Conservation (phyloP, 345 rosid species). For the Acer yangbiense region DNA sequence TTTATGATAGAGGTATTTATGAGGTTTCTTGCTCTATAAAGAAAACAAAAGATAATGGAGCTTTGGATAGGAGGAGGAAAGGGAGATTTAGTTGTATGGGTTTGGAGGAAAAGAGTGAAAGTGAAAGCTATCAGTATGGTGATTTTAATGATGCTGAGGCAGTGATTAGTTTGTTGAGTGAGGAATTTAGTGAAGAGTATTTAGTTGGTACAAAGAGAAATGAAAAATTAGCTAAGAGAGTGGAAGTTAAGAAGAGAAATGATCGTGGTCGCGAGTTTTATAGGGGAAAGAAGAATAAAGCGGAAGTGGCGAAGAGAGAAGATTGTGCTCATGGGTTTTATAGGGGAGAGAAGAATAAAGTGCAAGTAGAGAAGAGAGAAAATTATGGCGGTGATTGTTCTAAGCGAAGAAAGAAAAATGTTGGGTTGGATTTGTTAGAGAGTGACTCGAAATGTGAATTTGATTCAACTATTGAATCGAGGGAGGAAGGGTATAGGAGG, state of each 20-base stretch:
- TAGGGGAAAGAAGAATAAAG: slow-evolving; percentile 42
- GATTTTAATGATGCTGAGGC: slow-evolving; percentile 62
- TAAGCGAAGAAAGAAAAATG: slow-evolving; percentile 35
- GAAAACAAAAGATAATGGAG: slow-evolving; percentile 27
- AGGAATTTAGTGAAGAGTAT: slow-evolving; percentile 52
- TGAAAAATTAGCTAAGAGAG: slow-evolving; percentile 37
- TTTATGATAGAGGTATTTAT: slow-evolving; percentile 36
- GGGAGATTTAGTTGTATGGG: slow-evolving; percentile 37
- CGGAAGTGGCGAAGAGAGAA: slow-evolving; percentile 30
- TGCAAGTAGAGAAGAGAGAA: slow-evolving; percentile 32
- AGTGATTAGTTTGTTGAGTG: slow-evolving; percentile 75
- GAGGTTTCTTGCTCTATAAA: slow-evolving; percentile 45
- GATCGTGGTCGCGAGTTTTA: slow-evolving; percentile 34
- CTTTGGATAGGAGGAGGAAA: slow-evolving; percentile 41
- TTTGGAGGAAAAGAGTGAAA: slow-evolving; percentile 33
- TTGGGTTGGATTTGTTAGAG: slow-evolving; percentile 29
- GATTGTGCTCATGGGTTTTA: slow-evolving; percentile 32
- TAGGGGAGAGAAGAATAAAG: slow-evolving; percentile 34
- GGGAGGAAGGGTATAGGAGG: slow-evolving; percentile 30
- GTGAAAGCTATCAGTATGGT: slow-evolving; percentile 35
- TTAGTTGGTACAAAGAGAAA: slow-evolving; percentile 34
- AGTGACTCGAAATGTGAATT: slow-evolving; percentile 33
- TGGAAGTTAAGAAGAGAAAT: slow-evolving; percentile 43
- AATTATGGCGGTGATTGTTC: slow-evolving; percentile 25
- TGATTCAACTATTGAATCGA: slow-evolving; percentile 29